Percentiles rank a stretch among this genome's conserved stretches.
These are phyloP conservation scores for Neonectria hederae DNA, from an alignment of 2,329 filamentous ascomycete genomes.

Conservation along the genomic window DNA sequence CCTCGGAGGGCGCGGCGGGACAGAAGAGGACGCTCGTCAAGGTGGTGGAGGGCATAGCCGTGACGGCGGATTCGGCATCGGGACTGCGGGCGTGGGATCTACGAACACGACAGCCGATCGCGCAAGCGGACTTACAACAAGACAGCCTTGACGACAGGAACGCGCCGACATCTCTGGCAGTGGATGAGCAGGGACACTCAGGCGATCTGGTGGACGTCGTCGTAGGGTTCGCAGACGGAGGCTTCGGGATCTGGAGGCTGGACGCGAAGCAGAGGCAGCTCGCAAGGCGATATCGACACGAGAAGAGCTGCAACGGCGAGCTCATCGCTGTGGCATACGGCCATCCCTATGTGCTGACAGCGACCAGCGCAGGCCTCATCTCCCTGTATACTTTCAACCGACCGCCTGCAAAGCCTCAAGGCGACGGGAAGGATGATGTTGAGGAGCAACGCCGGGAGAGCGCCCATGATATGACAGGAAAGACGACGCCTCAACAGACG, in stretches of 20 bases:
- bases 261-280: slow-evolving; percentile 57
- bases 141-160: slow-evolving; percentile 32
- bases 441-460: not conserved
- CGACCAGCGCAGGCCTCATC: slow-evolving; percentile 77
- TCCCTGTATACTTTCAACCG: slow-evolving; percentile 76
- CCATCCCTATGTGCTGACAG: slow-evolving; percentile 80
- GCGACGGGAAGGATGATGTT: slow-evolving; percentile 11
- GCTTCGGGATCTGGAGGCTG: slow-evolving; percentile 75
- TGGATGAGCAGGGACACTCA: slow-evolving; percentile 63
- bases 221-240: slow-evolving; percentile 77
- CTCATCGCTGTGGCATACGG: slow-evolving; percentile 77
- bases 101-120: slow-evolving; percentile 69
- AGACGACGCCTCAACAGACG: not conserved
- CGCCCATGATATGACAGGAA: not conserved
- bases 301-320: slow-evolving; percentile 69
- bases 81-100: slow-evolving; percentile 84
- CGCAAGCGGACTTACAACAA: slow-evolving; percentile 52
- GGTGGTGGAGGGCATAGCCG: slow-evolving; percentile 78
- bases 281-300: slow-evolving; percentile 64
- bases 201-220: slow-evolving; percentile 65
- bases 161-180: slow-evolving; percentile 70
- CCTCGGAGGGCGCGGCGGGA: slow-evolving; percentile 45
- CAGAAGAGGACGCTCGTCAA: slow-evolving; percentile 76
- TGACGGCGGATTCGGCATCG: slow-evolving; percentile 75
- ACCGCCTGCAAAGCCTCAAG: slow-evolving; percentile 19